phyloP scores from a whole-genome alignment of 805 yeast species.

The Grigorovia transvaalensis region DNA sequence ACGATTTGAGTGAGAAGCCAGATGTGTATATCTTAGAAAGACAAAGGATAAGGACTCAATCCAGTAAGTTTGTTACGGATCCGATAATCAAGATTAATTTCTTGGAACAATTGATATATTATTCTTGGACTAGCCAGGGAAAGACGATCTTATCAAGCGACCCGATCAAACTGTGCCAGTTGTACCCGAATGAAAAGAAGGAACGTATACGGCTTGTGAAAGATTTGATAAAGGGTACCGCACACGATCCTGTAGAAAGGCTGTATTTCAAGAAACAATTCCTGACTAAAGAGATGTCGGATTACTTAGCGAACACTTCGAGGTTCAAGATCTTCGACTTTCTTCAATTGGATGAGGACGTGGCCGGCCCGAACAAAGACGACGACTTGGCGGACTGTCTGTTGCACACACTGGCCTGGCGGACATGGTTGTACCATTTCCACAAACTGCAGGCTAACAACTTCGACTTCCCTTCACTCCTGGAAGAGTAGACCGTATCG shows the following conservation, averaged over 20 bases:
- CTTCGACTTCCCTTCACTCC: background rate
- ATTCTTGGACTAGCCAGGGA: conserved; percentile 7
- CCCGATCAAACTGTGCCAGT: conserved; percentile 23
- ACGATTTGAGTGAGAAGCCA: background rate
- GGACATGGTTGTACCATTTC: conserved; percentile 28
- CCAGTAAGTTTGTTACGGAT: conserved; percentile 39
- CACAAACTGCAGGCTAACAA: background rate
- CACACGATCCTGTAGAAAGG: background rate
- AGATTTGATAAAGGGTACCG: background rate
- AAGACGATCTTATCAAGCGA: conserved; percentile 17
- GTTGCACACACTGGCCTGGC: conserved; percentile 48
- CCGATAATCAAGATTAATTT: conserved; percentile 43
- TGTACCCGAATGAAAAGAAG: background rate
- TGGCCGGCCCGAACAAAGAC: conserved; percentile 33
- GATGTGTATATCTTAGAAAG: conserved; percentile 37
- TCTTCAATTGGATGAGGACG: conserved; percentile 56
- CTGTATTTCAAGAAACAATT: background rate
- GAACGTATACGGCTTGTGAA: background rate
- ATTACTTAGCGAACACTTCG: background rate
- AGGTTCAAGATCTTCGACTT: conserved; percentile 47
- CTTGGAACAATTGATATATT: conserved; percentile 33
- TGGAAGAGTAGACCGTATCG: background rate
- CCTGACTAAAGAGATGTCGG: background rate
- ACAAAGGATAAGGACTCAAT: conserved; percentile 44
- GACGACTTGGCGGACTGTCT: conserved; percentile 61